Evolutionary conservation across 2,329 filamentous ascomycete genomes (phyloP).

Genomic region (Xylaria sp.): DNA sequence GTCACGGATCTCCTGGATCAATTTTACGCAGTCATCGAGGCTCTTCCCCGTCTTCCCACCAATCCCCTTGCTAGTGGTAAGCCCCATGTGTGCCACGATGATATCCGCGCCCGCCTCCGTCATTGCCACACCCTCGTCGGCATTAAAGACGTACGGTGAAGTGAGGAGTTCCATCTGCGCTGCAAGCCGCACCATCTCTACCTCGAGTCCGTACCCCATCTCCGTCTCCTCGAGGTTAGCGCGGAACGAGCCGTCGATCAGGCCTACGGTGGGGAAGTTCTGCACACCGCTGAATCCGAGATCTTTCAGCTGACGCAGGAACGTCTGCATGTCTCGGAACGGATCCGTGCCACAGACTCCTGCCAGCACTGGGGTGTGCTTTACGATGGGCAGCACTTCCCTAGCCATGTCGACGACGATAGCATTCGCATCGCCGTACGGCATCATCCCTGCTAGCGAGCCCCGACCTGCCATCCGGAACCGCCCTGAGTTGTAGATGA

Average conservation of each 20-base stretch:
- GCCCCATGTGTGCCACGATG: slow-evolving; percentile 74
- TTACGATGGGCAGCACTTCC: slow-evolving; percentile 73
- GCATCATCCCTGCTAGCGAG: slow-evolving; percentile 75
- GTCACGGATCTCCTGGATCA: slow-evolving; percentile 72
- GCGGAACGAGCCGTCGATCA: slow-evolving; percentile 75
- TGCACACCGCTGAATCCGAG: slow-evolving; percentile 76
- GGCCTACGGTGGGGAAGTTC: slow-evolving; percentile 78
- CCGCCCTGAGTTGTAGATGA: slow-evolving; percentile 77
- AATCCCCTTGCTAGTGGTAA: slow-evolving; percentile 72
- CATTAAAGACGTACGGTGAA: slow-evolving; percentile 75
- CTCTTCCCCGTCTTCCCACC: slow-evolving; percentile 70
- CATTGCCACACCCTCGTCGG: slow-evolving; percentile 71
- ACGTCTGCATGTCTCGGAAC: slow-evolving; percentile 69
- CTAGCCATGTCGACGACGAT: slow-evolving; percentile 75
- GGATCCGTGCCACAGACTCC: slow-evolving; percentile 78
- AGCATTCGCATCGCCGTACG: slow-evolving; percentile 76
- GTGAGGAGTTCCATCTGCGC: slow-evolving; percentile 70
- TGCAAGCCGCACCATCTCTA: slow-evolving; percentile 72
- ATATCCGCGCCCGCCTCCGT: slow-evolving; percentile 72
- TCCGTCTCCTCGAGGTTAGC: slow-evolving; percentile 76
- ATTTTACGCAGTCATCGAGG: slow-evolving; percentile 70
- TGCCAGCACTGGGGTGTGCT: slow-evolving; percentile 72
- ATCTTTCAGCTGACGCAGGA: slow-evolving; percentile 68
- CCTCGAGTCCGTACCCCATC: slow-evolving; percentile 74
- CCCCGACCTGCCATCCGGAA: slow-evolving; percentile 79